Evolutionary conservation across 164 flowering plant species (phyloP).

Genomic region (Kalanchoe fedtschenkoi): DNA sequence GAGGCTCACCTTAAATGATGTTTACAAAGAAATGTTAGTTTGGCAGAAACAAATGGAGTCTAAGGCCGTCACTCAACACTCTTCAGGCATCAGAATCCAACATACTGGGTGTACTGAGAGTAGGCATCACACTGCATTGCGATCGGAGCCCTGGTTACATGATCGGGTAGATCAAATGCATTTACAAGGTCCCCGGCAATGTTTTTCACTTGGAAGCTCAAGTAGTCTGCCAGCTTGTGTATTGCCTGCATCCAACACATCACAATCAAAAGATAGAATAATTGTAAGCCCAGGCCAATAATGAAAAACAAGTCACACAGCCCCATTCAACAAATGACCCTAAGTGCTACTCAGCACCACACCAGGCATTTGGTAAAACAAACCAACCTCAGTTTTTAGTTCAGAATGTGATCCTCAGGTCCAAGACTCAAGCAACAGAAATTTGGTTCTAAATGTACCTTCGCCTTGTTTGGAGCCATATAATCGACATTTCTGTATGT

Average conservation of each 20-base stretch:
- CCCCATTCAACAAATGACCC: too few species aligned
- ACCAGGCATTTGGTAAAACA: too few species aligned
- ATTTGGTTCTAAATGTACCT: conserved; percentile 36
- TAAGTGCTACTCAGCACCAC: too few species aligned
- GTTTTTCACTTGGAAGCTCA: conserved; percentile 78
- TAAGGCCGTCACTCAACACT: too few species aligned
- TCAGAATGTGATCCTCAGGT: not conserved
- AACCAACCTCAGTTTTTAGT: not conserved
- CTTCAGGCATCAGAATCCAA: conserved; percentile 46
- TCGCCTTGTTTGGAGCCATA: conserved; percentile 97
- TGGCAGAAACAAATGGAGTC: too few species aligned
- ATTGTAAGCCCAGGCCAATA: not conserved
- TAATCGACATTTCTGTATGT: conserved; percentile 93
- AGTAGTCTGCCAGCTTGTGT: conserved; percentile 81
- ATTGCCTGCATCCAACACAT: conserved; percentile 54
- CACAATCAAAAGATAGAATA: not conserved
- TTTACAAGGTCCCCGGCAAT: conserved; percentile 71
- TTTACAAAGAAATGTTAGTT: too few species aligned
- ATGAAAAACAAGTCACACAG: not conserved
- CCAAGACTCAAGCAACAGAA: not conserved
- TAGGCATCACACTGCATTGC: conserved; percentile 76
- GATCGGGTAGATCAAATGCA: conserved; percentile 78
- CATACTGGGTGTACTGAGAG: conserved; percentile 58
- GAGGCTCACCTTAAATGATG: too few species aligned
- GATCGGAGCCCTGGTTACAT: conserved; percentile 77